These are phyloP conservation scores for Beauveria sp. DNA, from an alignment of 2,329 filamentous ascomycete species.

Conservation along the genomic window DNA sequence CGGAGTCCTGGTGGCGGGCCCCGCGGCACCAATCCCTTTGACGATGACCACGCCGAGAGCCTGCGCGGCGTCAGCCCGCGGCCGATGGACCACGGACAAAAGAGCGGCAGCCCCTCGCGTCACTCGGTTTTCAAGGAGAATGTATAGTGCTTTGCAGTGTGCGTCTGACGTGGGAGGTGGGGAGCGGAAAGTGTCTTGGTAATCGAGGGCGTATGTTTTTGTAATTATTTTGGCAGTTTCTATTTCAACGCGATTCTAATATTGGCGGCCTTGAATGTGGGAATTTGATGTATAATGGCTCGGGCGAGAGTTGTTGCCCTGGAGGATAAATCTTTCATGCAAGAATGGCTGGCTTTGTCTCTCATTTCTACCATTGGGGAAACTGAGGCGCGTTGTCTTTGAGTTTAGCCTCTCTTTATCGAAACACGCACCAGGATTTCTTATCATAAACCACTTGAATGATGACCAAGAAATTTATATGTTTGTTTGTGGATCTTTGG, in stretches of 20 bases:
- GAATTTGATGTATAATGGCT: not conserved
- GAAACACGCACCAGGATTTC: not conserved
- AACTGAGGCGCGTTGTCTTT: not conserved
- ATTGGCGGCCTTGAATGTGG: not conserved
- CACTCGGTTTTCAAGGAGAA: constrained; percentile 62
- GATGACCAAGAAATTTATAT: not conserved
- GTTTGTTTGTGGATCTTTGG: not conserved
- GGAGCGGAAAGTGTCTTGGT: not conserved
- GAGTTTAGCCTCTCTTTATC: not conserved
- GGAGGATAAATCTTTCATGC: not conserved
- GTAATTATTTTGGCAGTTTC: not conserved
- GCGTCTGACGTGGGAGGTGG: constrained; percentile 5
- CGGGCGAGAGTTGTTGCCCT: not conserved
- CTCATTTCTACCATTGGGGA: not conserved
- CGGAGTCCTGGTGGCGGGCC: constrained; percentile 34
- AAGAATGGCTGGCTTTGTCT: not conserved
- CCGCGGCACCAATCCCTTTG: constrained; percentile 56
- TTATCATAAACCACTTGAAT: not conserved
- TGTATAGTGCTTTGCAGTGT: constrained; percentile 34
- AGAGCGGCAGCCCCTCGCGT: constrained; percentile 27
- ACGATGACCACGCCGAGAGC: constrained; percentile 54
- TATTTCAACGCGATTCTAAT: not conserved
- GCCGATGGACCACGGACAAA: constrained; percentile 49
- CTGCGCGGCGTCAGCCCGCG: constrained; percentile 68
- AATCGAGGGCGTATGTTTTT: not conserved